These are phyloP conservation scores for Gonium pectorale DNA, from an alignment of 139 green algal genomes.

Conservation along the genomic window DNA sequence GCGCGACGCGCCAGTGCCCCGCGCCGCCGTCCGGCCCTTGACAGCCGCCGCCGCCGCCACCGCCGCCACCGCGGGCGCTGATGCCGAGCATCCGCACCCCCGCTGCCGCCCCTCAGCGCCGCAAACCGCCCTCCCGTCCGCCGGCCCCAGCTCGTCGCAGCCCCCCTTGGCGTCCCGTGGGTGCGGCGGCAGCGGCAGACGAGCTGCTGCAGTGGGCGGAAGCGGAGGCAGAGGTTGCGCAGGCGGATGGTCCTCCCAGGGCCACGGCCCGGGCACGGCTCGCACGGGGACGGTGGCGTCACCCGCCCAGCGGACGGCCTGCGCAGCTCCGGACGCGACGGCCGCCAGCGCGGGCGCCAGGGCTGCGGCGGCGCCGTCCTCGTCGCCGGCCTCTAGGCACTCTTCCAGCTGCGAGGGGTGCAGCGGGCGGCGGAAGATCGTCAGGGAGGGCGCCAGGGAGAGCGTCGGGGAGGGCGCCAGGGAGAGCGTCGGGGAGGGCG, in stretches of 20 bases:
- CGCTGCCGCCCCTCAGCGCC: no score
- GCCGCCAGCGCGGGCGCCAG: constrained; percentile 40
- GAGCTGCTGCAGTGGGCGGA: no score
- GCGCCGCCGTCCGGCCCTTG: neutral
- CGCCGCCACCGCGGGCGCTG: neutral
- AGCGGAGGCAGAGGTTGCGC: no score
- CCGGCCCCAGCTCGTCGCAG: no score
- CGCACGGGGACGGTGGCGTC: constrained; percentile 24
- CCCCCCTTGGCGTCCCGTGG: no score
- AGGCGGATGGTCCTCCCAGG: constrained; percentile 1
- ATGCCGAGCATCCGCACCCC: no score
- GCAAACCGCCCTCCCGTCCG: no score
- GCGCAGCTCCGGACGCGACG: neutral
- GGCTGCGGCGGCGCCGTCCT: constrained; percentile 44
- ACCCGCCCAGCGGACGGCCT: neutral
- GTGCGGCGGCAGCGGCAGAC: no score
- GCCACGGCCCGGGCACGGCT: neutral
- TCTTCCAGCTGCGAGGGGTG: neutral
- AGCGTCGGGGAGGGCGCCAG: no score
- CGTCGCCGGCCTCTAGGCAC: constrained; percentile 48
- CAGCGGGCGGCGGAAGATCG: neutral
- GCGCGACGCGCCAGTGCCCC: neutral
- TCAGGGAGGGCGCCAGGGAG: no score
- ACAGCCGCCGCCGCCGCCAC: neutral
- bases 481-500: no score